A percentile compares a stretch with the other conserved stretches of the same genome.
Conservation (phyloP, 1,284 basidiomycete genomes). For the Naganishia sp. region DNA sequence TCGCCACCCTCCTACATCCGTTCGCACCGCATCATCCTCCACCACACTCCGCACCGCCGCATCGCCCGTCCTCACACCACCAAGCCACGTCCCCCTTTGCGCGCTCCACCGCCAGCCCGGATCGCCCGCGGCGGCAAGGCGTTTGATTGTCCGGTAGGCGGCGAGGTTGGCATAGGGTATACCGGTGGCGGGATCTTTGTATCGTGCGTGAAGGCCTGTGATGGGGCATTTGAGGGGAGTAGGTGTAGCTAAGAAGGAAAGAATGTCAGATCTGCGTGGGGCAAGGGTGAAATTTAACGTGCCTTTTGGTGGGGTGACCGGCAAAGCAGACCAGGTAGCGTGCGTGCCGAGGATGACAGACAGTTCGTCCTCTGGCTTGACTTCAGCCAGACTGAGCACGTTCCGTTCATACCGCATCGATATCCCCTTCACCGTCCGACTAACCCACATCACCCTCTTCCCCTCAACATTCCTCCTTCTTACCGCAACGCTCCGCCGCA, state of each 20-base stretch:
- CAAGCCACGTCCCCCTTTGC: not conserved
- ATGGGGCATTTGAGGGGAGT: not conserved
- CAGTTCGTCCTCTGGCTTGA: conserved; percentile 4
- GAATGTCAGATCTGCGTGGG: not conserved
- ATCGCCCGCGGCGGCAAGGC: not conserved
- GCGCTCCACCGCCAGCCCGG: conserved; percentile 1
- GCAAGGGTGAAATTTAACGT: not conserved
- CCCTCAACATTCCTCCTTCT: conserved; percentile 19
- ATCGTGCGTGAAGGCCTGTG: conserved; percentile 6
- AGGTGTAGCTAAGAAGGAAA: not conserved
- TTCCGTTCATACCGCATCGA: not conserved
- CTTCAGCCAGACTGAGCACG: not conserved
- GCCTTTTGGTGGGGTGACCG: not conserved
- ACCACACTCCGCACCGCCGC: not conserved
- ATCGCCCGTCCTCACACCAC: not conserved
- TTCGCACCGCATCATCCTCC: not conserved
- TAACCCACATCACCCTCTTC: conserved; percentile 27
- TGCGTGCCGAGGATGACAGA: conserved; percentile 22
- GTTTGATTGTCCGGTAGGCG: not conserved
- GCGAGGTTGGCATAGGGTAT: conserved; percentile 8
- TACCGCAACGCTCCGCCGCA: conserved; percentile 9
- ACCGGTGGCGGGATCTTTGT: conserved; percentile 2
- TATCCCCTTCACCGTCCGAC: conserved; percentile 7
- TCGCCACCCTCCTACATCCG: conserved; percentile 2
- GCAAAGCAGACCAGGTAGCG: conserved; percentile 11